A percentile compares a stretch with the other conserved stretches of the same genome.
Conservation (phyloP, 1,284 basidiomycete species). For the Ceraceosorus bombacis region DNA sequence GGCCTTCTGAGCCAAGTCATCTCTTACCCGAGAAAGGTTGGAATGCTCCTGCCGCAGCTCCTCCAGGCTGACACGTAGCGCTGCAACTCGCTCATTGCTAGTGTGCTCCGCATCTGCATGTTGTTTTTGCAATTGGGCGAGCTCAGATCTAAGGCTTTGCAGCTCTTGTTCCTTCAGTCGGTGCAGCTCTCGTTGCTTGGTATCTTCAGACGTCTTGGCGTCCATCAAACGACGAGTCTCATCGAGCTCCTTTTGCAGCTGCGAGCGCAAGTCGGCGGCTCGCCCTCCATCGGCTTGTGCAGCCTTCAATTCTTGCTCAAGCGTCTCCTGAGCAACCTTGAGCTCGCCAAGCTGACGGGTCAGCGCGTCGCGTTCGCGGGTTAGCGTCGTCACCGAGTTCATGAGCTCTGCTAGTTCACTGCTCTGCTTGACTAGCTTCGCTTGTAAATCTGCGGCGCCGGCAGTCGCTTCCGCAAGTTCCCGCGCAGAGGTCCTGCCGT, state of each 20-base stretch:
- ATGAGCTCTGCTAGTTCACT: slow-evolving; percentile 61
- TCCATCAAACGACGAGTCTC: slow-evolving; percentile 65
- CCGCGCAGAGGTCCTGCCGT: slow-evolving; percentile 57
- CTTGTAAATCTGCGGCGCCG: slow-evolving; percentile 69
- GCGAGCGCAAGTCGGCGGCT: slow-evolving; percentile 55
- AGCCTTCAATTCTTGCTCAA: slow-evolving; percentile 61
- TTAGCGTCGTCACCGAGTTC: slow-evolving; percentile 57
- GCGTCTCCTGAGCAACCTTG: slow-evolving; percentile 62
- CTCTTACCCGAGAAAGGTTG: slow-evolving; percentile 8
- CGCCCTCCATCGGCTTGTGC: slow-evolving; percentile 61
- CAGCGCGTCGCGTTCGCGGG: slow-evolving; percentile 47
- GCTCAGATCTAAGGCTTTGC: slow-evolving; percentile 63
- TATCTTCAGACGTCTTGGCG: slow-evolving; percentile 78
- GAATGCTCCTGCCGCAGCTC: slow-evolving; percentile 38
- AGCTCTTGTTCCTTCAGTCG: slow-evolving; percentile 82
- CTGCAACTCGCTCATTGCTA: slow-evolving; percentile 35
- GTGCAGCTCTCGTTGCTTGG: slow-evolving; percentile 71
- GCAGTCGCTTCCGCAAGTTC: slow-evolving; percentile 71
- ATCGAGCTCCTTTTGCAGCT: slow-evolving; percentile 75
- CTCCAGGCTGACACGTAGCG: slow-evolving; percentile 49
- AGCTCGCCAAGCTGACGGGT: slow-evolving; percentile 58
- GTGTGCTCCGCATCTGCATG: slow-evolving; percentile 43
- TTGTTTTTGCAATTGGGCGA: slow-evolving; percentile 47
- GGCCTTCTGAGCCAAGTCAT: slow-evolving; percentile 7
- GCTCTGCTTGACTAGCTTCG: slow-evolving; percentile 71